Evolutionary conservation across 345 rosid genomes (phyloP).

Genomic region (Alliaria petiolata): DNA sequence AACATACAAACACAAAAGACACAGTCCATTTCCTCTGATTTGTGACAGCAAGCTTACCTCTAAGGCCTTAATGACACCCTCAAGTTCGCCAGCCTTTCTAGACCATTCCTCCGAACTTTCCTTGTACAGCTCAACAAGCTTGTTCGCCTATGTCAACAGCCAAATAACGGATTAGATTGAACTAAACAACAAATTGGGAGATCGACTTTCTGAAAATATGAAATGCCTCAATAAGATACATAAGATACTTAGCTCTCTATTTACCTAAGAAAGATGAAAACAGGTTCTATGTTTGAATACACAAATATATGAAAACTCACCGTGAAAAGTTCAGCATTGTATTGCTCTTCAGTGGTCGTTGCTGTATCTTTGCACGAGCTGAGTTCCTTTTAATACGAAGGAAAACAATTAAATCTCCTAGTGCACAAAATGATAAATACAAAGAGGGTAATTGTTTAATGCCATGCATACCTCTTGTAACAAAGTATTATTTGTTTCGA

Average conservation of each 20-base stretch:
- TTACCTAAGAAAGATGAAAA: neutral
- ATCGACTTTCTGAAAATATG: neutral
- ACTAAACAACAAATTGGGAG: neutral
- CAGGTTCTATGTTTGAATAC: neutral
- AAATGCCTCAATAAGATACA: slow-evolving; percentile 1
- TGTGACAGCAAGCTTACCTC: slow-evolving; percentile 50
- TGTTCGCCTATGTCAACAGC: slow-evolving; percentile 51
- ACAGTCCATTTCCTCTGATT: neutral
- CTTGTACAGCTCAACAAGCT: slow-evolving; percentile 84
- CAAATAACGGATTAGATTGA: slow-evolving; percentile 17
- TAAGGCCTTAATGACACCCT: slow-evolving; percentile 89
- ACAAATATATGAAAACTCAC: slow-evolving; percentile 42
- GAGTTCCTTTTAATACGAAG: slow-evolving; percentile 51
- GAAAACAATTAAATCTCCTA: slow-evolving; percentile 24
- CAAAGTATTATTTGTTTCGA: slow-evolving; percentile 49
- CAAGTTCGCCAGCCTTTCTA: slow-evolving; percentile 89
- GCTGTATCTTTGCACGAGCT: slow-evolving; percentile 65
- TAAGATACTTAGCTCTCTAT: neutral
- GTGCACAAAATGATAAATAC: neutral
- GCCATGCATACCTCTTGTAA: slow-evolving; percentile 57
- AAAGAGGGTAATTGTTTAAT: neutral
- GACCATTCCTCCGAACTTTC: slow-evolving; percentile 98
- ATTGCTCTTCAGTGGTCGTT: slow-evolving; percentile 63
- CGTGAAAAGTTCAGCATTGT: slow-evolving; percentile 71
- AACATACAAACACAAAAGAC: neutral